Evolutionary conservation across 2,329 filamentous ascomycete species (phyloP).

Genomic region (Cladosporium phlei): DNA sequence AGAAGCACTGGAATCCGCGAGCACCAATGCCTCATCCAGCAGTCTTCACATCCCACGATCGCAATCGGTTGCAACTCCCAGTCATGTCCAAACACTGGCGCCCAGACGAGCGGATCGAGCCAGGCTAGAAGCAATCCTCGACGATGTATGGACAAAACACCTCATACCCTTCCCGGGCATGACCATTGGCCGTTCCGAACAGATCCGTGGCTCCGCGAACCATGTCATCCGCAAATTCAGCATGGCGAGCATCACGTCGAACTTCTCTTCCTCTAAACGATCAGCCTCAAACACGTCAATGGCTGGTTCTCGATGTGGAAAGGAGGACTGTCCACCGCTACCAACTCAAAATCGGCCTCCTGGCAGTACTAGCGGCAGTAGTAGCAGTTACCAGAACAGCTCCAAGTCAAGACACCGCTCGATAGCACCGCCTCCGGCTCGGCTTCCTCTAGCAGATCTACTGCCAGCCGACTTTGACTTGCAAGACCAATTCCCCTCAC

Average conservation of each 20-base stretch:
- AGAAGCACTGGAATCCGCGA: slow-evolving; percentile 43
- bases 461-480: slow-evolving; percentile 47
- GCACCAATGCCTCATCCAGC: slow-evolving; percentile 34
- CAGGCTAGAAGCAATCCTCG: slow-evolving; percentile 67
- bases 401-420: background rate
- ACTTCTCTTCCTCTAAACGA: slow-evolving; percentile 69
- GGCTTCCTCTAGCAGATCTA: slow-evolving; percentile 21
- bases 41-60: slow-evolving; percentile 66
- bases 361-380: background rate
- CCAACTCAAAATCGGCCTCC: background rate
- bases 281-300: slow-evolving; percentile 55
- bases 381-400: background rate
- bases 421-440: background rate
- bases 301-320: slow-evolving; percentile 22
- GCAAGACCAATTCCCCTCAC: slow-evolving; percentile 16
- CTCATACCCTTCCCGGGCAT: slow-evolving; percentile 79
- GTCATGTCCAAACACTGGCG: slow-evolving; percentile 64
- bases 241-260: slow-evolving; percentile 70
- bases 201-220: slow-evolving; percentile 73
- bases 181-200: slow-evolving; percentile 59
- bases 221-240: slow-evolving; percentile 86
- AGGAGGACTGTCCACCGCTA: slow-evolving; percentile 26
- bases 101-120: slow-evolving; percentile 71
- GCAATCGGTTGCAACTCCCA: slow-evolving; percentile 70
- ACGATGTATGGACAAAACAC: slow-evolving; percentile 81